Evolutionary conservation across 805 yeast species (phyloP), one percentile per base, ranked within the genome.

Genomic region (Hanseniaspora jakobsenii): DNA sequence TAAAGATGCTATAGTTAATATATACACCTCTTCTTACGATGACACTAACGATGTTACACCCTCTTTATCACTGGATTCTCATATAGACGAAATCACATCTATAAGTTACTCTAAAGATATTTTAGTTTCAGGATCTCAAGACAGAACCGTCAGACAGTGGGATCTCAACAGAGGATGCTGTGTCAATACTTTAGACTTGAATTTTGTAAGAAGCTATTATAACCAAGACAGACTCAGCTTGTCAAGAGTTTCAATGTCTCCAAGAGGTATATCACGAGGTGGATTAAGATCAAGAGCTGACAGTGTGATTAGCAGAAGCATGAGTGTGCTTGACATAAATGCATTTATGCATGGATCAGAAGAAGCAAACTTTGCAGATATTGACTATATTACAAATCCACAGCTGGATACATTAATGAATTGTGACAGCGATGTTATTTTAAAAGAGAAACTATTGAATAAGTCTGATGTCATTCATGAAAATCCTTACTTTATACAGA

Each of bases 131-230:
- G 86, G 85, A 0, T 78, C 87, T 0, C 70, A 72, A 34, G 91
- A 81, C 56, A 66, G 73, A 38, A 81, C 89, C 0, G 69, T 81
- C 9, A 67, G 87, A 38, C 84, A 78, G 55, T 81, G 89, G 89
- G 89, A 81, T 60, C 51, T 77, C 49, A 63, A 59, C 24, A 69
- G 76, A 0, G 87, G 86, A 0, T 71, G 72, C 49, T 77, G 85
- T 57, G 49, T 75, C 14, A 84, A 78, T 54, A 78, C 86, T 0
- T 67, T 81, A 34, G 89, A 81, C 60, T 72, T 81, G n/a, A 57
- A 55, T 38, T 59, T 55, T 44, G 49, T 55, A 12, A 47, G 50
- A 16, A 51, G 54, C 7, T 44, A 31, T 5, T 26, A 37, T 3
- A 10, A 28, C 4, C 3, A 17, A 10, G 37, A 42, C n/a, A 17